Evolutionary conservation across 345 rosid genomes (phyloP), one percentile per base, ranked within the genome.

Genomic region (Combretum micranthum): DNA sequence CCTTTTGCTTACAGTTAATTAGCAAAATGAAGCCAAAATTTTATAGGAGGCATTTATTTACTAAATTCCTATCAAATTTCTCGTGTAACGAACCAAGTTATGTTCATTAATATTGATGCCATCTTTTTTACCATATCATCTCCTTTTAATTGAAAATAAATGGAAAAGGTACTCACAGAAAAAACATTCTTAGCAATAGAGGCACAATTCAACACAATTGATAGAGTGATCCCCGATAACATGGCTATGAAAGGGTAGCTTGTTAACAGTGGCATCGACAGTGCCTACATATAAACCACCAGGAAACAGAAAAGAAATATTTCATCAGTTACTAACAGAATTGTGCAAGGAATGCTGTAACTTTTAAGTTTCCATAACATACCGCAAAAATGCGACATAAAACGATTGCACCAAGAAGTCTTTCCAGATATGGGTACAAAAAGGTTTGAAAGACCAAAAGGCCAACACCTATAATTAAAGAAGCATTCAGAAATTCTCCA

Each of bases 371-470:
- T 50, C 12, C 50, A 57, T 64, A 26, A 58, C 46, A 74, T 82
- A 84, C 99, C 82, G 92, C 91, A 15, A 73, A 67, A 19, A 90
- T 15, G 17, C 90, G 95, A 22, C 79, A 66, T 37, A 80, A 64
- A 26, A 46, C 39, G 69, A 84, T 44, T 0, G 92, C 80, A 54
- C 99, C 97, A 20, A 94, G 72, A 63, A 64, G 56, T 74, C 87
- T 83, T 65, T 85, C 88, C 15, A 69, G 20, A 5, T 17, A 65
- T 15, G 97, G 85, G 73, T 83, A 90, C 25, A 90, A 42, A 23
- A 74, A 61, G 16, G 82, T 71, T 73, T 87, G 97, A 62, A 82
- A 87, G 60, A 84, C 66, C 21, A 94, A 87, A 56, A 94, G 95
- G 75, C 95, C 72, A 64, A 77, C 68, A 20, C 99, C 99, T 93